phyloP scores from a whole-genome alignment of 1,284 basidiomycete species.

The Pisolithus thermaeus region DNA sequence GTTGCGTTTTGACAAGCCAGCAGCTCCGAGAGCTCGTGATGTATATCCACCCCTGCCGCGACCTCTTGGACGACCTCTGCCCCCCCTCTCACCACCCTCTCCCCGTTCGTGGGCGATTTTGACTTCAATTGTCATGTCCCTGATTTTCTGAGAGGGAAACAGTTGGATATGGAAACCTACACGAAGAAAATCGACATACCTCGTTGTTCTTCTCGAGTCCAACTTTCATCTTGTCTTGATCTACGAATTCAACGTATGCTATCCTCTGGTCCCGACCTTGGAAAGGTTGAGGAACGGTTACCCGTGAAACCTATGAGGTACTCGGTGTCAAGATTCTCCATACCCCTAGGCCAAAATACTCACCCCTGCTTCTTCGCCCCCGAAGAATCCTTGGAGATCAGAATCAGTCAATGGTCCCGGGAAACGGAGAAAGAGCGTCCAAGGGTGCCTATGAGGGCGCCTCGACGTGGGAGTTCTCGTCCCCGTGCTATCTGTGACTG shows the following conservation, averaged over 20 bases:
- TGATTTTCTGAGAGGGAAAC: constrained; percentile 49
- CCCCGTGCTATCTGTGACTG: constrained; percentile 55
- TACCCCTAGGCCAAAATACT: constrained; percentile 21
- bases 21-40: constrained; percentile 59
- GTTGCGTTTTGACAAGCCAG: constrained; percentile 52
- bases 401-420: constrained; percentile 53
- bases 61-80: constrained; percentile 44
- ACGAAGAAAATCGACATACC: constrained; percentile 37
- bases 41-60: constrained; percentile 56
- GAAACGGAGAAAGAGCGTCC: constrained; percentile 81
- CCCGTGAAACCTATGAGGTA: constrained; percentile 55
- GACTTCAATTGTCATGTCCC: constrained; percentile 57
- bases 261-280: constrained; percentile 48
- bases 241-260: constrained; percentile 83
- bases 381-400: constrained; percentile 74
- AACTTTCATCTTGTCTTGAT: constrained; percentile 75
- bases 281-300: constrained; percentile 54
- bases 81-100: constrained; percentile 40
- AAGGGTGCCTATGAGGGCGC: constrained; percentile 65
- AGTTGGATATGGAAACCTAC: background rate
- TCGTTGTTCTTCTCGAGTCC: constrained; percentile 68
- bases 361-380: constrained; percentile 58
- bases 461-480: constrained; percentile 60
- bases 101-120: constrained; percentile 66
- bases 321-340: constrained; percentile 5